Conservation (phyloP, 441 rosid species). For the Heliophila coronopifolia region DNA sequence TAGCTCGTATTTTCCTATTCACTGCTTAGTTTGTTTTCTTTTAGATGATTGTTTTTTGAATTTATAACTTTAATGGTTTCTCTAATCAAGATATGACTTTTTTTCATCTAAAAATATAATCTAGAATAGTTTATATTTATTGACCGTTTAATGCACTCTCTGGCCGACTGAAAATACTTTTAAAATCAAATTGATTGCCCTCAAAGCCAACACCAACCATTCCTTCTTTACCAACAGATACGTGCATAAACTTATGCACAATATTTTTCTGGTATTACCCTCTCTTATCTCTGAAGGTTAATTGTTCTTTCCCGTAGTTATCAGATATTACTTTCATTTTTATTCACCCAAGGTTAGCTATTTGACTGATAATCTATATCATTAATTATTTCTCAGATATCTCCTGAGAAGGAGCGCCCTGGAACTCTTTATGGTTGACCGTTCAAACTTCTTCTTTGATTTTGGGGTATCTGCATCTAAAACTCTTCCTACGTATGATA, state of each 20-base stretch:
- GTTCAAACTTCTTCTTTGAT: constrained; percentile 96
- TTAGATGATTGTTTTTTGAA: not conserved
- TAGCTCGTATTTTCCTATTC: constrained; percentile 13
- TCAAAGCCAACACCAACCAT: constrained; percentile 4
- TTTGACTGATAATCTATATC: constrained; percentile 19
- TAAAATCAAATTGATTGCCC: not conserved
- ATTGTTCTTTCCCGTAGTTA: not conserved
- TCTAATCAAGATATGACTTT: constrained; percentile 10
- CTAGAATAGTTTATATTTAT: too few species aligned
- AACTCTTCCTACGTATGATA: constrained; percentile 17
- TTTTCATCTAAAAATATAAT: too few species aligned
- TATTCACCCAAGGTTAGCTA: not conserved
- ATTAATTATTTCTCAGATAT: constrained; percentile 47
- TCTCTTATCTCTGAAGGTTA: not conserved
- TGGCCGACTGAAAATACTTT: not conserved
- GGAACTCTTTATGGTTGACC: constrained; percentile 96
- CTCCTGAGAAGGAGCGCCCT: constrained; percentile 95
- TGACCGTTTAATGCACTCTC: not conserved
- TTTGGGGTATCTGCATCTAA: constrained; percentile 62
- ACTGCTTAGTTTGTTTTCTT: constrained; percentile 9
- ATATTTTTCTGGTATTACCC: not conserved
- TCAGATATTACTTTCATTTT: not conserved
- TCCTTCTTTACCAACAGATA: not conserved
- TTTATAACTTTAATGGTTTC: not conserved
- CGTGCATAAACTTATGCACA: not conserved